Base-by-base conservation (phyloP, 2,329 filamentous ascomycete genomes). In the Colletotrichum shisoi region DNA sequence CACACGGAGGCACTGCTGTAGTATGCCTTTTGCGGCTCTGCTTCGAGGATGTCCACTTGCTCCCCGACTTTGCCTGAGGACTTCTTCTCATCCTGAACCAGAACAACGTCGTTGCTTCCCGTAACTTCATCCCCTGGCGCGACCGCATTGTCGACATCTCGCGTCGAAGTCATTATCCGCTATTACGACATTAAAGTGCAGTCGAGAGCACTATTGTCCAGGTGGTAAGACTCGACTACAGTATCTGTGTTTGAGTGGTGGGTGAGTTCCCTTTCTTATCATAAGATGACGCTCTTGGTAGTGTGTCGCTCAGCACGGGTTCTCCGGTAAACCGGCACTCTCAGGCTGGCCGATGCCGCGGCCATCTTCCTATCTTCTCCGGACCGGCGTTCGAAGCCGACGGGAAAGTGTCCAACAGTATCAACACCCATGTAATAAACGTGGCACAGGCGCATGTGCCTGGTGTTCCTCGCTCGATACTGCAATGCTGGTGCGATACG, bases 1-100 rank as follows among this genome's bases (percentile, higher is more conserved):
- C 79, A 81, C 1, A 79, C 78, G 1, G 79, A 81, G 19, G 76
- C 64, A 52, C 76, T 80, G 71, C 76, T 80, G 72, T 79, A 81
- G 57, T 75, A 75, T 4, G 53, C 69, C 65, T 76, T 76, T 21
- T 58, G 53, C 56, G 58, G 15, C 15, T 62, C 62, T 21, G 60
- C 62, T 5, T 59, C 58, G 13, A 63, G 6, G 11, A 49, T 19
- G n/a, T 44, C 64, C 6, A 54, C n/a, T 8, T 58, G 34, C 4
- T 6, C 40, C 27, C 24, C 13, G 6, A 15, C 15, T 8, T 53
- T 39, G 12, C 13, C n/a, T 3, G 19, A n/a, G 9, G n/a, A 12
- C 2, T 40, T 57, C 15, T 44, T 49, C 2, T 57, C 21, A 6
- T 40, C 52, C 19, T 24, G 17, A 6, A 5, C 15, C 19, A 42